A percentile compares a stretch with the other conserved stretches of the same genome.
phyloP scores from a whole-genome alignment of 306 rosid genomes.

The Pterocarpus santalinus region DNA sequence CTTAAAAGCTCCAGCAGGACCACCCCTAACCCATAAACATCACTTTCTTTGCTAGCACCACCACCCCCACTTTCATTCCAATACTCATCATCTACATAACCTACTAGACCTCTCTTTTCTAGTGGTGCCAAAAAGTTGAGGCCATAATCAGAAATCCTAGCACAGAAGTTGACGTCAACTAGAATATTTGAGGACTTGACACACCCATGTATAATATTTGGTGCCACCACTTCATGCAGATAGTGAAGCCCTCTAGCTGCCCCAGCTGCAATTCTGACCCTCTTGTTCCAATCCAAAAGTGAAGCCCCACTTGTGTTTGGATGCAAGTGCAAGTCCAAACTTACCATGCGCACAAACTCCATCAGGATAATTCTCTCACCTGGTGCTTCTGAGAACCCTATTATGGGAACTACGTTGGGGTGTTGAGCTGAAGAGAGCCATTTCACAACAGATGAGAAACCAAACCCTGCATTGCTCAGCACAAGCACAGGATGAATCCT shows the following conservation, averaged over 20 bases:
- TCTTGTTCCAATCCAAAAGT: slow-evolving; percentile 66
- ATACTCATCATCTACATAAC: slow-evolving; percentile 79
- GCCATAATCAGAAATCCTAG: slow-evolving; percentile 78
- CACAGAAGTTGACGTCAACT: slow-evolving; percentile 64
- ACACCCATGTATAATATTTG: slow-evolving; percentile 82
- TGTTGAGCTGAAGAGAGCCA: slow-evolving; percentile 80
- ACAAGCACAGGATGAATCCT: slow-evolving; percentile 78
- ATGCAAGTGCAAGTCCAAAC: slow-evolving; percentile 73
- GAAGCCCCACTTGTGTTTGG: slow-evolving; percentile 69
- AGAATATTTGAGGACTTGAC: slow-evolving; percentile 77
- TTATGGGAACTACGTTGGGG: slow-evolving; percentile 75
- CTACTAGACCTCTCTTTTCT: slow-evolving; percentile 64
- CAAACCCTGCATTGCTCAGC: slow-evolving; percentile 76
- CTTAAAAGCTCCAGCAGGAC: slow-evolving; percentile 75
- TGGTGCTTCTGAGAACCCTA: slow-evolving; percentile 86
- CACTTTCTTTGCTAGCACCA: slow-evolving; percentile 73
- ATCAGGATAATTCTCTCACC: slow-evolving; percentile 82
- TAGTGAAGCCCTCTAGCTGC: slow-evolving; percentile 85
- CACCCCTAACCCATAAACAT: slow-evolving; percentile 81
- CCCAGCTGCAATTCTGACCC: slow-evolving; percentile 77
- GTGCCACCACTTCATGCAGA: slow-evolving; percentile 77
- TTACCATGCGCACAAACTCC: slow-evolving; percentile 69
- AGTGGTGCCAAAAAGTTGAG: slow-evolving; percentile 63
- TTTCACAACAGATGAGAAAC: slow-evolving; percentile 66
- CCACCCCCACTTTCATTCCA: slow-evolving; percentile 54